A percentile compares a stretch with the other conserved stretches of the same genome.
Evolutionary conservation across 1,284 basidiomycete genomes (phyloP).

Genomic region (Amylostereum chailletii): DNA sequence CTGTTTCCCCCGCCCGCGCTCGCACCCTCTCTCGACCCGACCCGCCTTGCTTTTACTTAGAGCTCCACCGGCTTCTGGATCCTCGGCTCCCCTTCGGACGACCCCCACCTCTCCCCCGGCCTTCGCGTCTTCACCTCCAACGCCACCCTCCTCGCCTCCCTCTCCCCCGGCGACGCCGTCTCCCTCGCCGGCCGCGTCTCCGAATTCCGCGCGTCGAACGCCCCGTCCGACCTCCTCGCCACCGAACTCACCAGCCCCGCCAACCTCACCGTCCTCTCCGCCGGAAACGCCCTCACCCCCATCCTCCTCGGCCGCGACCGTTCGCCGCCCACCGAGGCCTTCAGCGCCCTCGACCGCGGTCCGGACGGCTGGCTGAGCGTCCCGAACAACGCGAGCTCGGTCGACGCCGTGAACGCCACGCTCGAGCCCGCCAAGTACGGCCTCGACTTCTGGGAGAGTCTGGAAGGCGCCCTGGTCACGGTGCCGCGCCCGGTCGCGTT

Average conservation of each 20-base stretch:
- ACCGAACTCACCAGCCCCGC: slow-evolving; percentile 42
- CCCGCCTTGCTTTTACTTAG: background rate
- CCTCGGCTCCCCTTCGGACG: slow-evolving; percentile 33
- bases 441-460: slow-evolving; percentile 58
- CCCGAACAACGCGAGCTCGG: slow-evolving; percentile 43
- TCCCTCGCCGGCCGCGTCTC: slow-evolving; percentile 37
- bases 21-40: too few relatives aligned
- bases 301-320: slow-evolving; percentile 47
- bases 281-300: slow-evolving; percentile 37
- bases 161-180: slow-evolving; percentile 42
- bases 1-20: slow-evolving; percentile 2
- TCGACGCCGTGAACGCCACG: slow-evolving; percentile 37
- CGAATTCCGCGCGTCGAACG: slow-evolving; percentile 38
- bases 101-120: slow-evolving; percentile 43
- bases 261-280: slow-evolving; percentile 36
- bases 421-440: slow-evolving; percentile 44
- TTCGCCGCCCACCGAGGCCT: slow-evolving; percentile 40
- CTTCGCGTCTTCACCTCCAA: slow-evolving; percentile 39
- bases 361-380: slow-evolving; percentile 45
- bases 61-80: slow-evolving; percentile 44
- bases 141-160: slow-evolving; percentile 24
- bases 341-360: slow-evolving; percentile 43
- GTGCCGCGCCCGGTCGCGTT: slow-evolving; percentile 40
- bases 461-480: slow-evolving; percentile 53
- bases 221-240: slow-evolving; percentile 37